Conservation (phyloP, 352 stramenopile species). For the Globisporangium lucens region DNA sequence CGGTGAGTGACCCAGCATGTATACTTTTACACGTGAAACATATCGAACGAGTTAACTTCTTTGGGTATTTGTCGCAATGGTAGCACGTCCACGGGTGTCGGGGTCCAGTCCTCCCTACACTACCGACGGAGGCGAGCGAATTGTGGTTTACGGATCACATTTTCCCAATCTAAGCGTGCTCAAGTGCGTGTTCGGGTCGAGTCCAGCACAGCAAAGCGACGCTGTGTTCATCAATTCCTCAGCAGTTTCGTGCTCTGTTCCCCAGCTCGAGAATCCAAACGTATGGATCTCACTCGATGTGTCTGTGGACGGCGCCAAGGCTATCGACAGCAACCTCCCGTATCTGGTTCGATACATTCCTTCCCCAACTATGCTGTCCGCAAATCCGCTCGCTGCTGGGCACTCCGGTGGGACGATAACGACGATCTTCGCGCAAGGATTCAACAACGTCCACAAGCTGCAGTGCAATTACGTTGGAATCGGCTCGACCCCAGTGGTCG, state of each 20-base stretch:
- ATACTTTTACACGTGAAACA: not conserved
- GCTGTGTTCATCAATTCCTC: constrained; percentile 27
- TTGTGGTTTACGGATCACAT: constrained; percentile 27
- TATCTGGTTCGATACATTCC: constrained; percentile 32
- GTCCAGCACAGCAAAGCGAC: constrained; percentile 1
- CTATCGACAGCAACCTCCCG: not conserved
- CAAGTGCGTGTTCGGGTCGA: constrained; percentile 30
- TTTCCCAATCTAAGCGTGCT: constrained; percentile 30
- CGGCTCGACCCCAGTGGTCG: constrained; percentile 8
- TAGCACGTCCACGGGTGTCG: constrained; percentile 27
- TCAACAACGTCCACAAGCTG: constrained; percentile 9
- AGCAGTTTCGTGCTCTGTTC: constrained; percentile 26
- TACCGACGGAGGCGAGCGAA: constrained; percentile 20
- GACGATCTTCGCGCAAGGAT: constrained; percentile 20
- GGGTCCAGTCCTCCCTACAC: constrained; percentile 27
- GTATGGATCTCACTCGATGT: constrained; percentile 31
- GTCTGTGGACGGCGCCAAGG: constrained; percentile 15
- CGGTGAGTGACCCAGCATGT: not conserved
- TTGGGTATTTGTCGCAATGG: constrained; percentile 1
- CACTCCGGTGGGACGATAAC: constrained; percentile 20
- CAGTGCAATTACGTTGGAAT: constrained; percentile 13
- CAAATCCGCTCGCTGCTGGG: constrained; percentile 14
- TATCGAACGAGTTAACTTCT: not conserved
- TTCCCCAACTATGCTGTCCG: constrained; percentile 25
- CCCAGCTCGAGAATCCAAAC: constrained; percentile 20